phyloP scores from a whole-genome alignment of 1,284 basidiomycete species.

The Cystobasidiaceae sp. region DNA sequence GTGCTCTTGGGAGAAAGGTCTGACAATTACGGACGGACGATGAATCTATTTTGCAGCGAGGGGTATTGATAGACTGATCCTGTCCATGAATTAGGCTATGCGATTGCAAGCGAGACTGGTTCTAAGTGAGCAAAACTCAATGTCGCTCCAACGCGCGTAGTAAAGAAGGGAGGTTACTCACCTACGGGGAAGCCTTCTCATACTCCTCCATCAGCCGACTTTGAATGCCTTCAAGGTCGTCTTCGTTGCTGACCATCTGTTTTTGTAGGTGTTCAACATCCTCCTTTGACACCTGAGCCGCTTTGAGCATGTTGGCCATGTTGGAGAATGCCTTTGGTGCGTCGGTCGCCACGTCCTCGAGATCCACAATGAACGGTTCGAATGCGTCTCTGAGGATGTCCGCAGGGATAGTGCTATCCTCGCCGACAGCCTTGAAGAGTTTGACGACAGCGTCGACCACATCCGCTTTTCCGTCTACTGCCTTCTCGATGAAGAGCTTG shows the following conservation, averaged over 20 bases:
- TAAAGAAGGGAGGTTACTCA: background rate
- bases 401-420: background rate
- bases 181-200: slow-evolving; percentile 32
- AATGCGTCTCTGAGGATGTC: slow-evolving; percentile 22
- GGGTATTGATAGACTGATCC: background rate
- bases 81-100: slow-evolving; percentile 7
- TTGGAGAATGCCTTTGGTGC: slow-evolving; percentile 25
- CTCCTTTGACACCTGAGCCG: slow-evolving; percentile 25
- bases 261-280: slow-evolving; percentile 36
- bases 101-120: slow-evolving; percentile 4
- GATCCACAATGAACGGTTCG: slow-evolving; percentile 10
- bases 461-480: slow-evolving; percentile 74
- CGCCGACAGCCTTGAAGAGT: slow-evolving; percentile 22
- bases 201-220: slow-evolving; percentile 34
- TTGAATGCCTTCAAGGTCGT: slow-evolving; percentile 38
- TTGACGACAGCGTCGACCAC: slow-evolving; percentile 56
- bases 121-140: background rate
- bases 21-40: background rate
- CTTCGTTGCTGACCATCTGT: slow-evolving; percentile 40
- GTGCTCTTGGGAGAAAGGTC: background rate
- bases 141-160: too few species aligned
- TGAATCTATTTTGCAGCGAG: slow-evolving; percentile 18
- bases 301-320: slow-evolving; percentile 20
- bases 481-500: slow-evolving; percentile 64
- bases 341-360: slow-evolving; percentile 27